Percentiles rank a stretch among this genome's conserved stretches.
These are phyloP conservation scores for Debaryomyces subglobosus DNA, from an alignment of 1,139 yeast genomes.

Conservation along the genomic window DNA sequence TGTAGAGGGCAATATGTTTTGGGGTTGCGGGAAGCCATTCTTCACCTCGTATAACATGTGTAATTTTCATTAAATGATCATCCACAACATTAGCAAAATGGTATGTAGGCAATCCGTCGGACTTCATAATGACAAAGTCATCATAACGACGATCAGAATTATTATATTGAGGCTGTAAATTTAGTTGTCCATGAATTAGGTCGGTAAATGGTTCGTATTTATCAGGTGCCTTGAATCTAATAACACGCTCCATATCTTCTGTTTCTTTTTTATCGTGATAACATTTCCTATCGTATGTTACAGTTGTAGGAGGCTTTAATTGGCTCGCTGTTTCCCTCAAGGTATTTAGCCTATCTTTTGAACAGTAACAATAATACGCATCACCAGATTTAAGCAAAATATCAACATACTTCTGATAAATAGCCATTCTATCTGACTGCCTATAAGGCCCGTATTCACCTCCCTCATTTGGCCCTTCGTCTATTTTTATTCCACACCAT, in stretches of 20 bases:
- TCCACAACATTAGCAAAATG: conserved; percentile 96
- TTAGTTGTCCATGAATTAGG: conserved; percentile 72
- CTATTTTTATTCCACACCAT: conserved; percentile 78
- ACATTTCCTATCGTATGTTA: conserved; percentile 88
- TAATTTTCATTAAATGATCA: conserved; percentile 88
- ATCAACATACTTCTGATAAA: conserved; percentile 63
- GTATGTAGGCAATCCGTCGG: conserved; percentile 93
- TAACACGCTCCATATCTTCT: conserved; percentile 42
- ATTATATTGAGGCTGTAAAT: conserved; percentile 81
- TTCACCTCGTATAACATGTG: conserved; percentile 96
- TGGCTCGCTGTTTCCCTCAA: conserved; percentile 73
- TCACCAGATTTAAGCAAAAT: conserved; percentile 60
- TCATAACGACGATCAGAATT: conserved; percentile 73
- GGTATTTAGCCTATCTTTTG: conserved; percentile 71
- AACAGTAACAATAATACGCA: conserved; percentile 87
- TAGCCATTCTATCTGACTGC: conserved; percentile 75
- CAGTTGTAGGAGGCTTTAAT: conserved; percentile 86
- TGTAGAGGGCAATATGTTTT: conserved; percentile 83
- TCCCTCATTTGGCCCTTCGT: conserved; percentile 79
- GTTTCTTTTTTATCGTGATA: conserved; percentile 26
- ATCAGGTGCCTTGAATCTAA: conserved; percentile 72
- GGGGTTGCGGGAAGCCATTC: conserved; percentile 98
- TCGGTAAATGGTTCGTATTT: conserved; percentile 69
- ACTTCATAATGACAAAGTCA: conserved; percentile 85
- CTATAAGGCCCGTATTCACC: conserved; percentile 77